A percentile compares a stretch with the other conserved stretches of the same genome.
Conservation (phyloP, 2,329 filamentous ascomycete genomes). For the Alternaria burnsii region DNA sequence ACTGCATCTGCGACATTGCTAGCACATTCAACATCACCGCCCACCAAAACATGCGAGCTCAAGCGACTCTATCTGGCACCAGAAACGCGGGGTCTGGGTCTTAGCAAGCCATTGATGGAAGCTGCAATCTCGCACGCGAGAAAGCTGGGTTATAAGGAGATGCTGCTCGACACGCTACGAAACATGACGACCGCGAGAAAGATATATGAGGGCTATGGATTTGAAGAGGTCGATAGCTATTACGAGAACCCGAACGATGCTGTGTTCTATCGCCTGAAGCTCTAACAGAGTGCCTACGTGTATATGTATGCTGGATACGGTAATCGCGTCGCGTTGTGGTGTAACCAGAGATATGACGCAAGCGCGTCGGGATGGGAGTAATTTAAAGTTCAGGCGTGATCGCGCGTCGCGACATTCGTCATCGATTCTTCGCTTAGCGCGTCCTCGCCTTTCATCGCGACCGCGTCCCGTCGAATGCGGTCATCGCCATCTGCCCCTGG, state of each 20-base stretch:
- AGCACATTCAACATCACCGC: conserved; percentile 8
- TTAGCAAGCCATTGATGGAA: conserved; percentile 58
- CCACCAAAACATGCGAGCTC: conserved; percentile 58
- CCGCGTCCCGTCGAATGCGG: conserved; percentile 15
- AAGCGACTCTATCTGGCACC: conserved; percentile 65
- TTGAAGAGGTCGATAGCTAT: conserved; percentile 61
- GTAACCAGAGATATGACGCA: neutral
- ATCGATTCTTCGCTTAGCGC: conserved; percentile 34
- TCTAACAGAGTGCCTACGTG: conserved; percentile 14
- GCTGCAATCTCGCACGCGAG: conserved; percentile 57
- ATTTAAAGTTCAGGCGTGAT: conserved; percentile 31
- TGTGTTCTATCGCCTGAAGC: conserved; percentile 58
- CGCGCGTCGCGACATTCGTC: conserved; percentile 39
- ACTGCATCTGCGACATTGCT: conserved; percentile 12
- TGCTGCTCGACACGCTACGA: conserved; percentile 65
- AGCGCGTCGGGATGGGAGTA: neutral
- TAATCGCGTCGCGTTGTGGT: neutral
- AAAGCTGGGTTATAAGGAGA: conserved; percentile 59
- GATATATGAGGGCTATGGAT: conserved; percentile 62
- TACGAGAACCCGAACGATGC: conserved; percentile 65
- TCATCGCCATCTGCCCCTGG: conserved; percentile 21
- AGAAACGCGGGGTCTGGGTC: conserved; percentile 58
- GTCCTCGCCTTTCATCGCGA: conserved; percentile 27
- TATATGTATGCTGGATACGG: neutral
- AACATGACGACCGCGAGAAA: conserved; percentile 61